A percentile compares a stretch with the other conserved stretches of the same genome.
Evolutionary conservation across 768 basidiomycete species (phyloP).

Genomic region (Candolleomyces eurysporus): DNA sequence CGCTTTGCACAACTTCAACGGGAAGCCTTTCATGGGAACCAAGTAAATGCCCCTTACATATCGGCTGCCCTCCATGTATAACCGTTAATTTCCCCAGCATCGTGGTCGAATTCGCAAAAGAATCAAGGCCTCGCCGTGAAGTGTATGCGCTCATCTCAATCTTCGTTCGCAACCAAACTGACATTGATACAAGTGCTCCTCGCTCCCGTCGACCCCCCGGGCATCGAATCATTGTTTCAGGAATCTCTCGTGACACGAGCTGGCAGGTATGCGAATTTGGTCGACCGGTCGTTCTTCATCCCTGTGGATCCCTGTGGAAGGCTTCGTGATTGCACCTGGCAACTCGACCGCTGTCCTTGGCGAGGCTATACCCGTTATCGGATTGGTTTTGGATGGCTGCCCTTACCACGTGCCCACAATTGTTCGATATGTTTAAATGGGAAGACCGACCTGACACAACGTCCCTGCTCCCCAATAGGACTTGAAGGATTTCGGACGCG

Average conservation of each 20-base stretch:
- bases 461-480: constrained; percentile 63
- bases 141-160: constrained; percentile 44
- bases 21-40: constrained; percentile 85
- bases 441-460: constrained; percentile 44
- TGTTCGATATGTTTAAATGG: constrained; percentile 23
- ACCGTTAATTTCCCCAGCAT: constrained; percentile 50
- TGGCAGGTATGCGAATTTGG: constrained; percentile 87
- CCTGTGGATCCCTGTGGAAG: neutral
- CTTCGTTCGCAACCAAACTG: neutral
- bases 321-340: neutral
- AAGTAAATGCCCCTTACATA: constrained; percentile 46
- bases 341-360: neutral
- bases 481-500: constrained; percentile 95
- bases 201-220: constrained; percentile 79
- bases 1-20: constrained; percentile 82
- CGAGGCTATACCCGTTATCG: constrained; percentile 1
- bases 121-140: constrained; percentile 82
- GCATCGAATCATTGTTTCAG: constrained; percentile 80
- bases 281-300: constrained; percentile 7
- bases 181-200: constrained; percentile 38
- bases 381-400: neutral
- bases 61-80: neutral
- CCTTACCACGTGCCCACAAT: constrained; percentile 6
- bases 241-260: constrained; percentile 91
- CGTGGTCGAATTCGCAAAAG: constrained; percentile 95